A percentile compares a stretch with the other conserved stretches of the same genome.
Evolutionary conservation across 805 yeast species (phyloP).

Genomic region (Ogataea sp.): DNA sequence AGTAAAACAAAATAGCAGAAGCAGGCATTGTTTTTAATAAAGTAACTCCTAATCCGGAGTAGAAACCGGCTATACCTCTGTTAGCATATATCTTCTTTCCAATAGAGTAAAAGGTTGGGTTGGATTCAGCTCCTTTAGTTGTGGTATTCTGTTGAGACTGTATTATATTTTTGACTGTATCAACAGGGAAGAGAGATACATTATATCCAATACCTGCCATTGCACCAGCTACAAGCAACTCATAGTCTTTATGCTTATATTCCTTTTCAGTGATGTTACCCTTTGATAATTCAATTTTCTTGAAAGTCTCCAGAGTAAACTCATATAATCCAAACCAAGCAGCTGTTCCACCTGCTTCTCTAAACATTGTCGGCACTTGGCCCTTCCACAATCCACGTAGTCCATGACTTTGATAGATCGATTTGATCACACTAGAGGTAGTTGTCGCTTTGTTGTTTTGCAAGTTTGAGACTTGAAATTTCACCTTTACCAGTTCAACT

Average conservation of each 20-base stretch:
- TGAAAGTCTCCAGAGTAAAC: constrained; percentile 32
- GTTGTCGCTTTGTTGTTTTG: constrained; percentile 17
- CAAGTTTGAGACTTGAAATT: constrained; percentile 61
- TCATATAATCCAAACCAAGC: constrained; percentile 94
- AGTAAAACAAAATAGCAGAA: constrained; percentile 76
- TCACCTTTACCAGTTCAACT: constrained; percentile 84
- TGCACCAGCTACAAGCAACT: constrained; percentile 72
- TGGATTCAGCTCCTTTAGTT: constrained; percentile 8
- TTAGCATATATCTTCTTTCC: constrained; percentile 30
- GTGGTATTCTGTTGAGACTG: constrained; percentile 41
- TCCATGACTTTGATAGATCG: constrained; percentile 43
- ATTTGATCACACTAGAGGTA: constrained; percentile 26
- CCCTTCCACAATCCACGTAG: constrained; percentile 80
- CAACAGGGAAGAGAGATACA: constrained; percentile 77
- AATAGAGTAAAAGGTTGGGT: constrained; percentile 26
- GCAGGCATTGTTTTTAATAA: constrained; percentile 80
- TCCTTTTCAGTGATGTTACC: constrained; percentile 8
- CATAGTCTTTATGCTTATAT: constrained; percentile 33
- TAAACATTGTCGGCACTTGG: constrained; percentile 65
- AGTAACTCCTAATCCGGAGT: constrained; percentile 81
- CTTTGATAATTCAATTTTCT: constrained; percentile 13
- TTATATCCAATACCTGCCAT: constrained; percentile 80
- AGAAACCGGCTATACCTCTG: constrained; percentile 66
- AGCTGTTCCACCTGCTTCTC: constrained; percentile 87
- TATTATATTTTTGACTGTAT: constrained; percentile 80